phyloP scores from a whole-genome alignment of 495 filamentous ascomycete species.

The Cairneyella variabilis region DNA sequence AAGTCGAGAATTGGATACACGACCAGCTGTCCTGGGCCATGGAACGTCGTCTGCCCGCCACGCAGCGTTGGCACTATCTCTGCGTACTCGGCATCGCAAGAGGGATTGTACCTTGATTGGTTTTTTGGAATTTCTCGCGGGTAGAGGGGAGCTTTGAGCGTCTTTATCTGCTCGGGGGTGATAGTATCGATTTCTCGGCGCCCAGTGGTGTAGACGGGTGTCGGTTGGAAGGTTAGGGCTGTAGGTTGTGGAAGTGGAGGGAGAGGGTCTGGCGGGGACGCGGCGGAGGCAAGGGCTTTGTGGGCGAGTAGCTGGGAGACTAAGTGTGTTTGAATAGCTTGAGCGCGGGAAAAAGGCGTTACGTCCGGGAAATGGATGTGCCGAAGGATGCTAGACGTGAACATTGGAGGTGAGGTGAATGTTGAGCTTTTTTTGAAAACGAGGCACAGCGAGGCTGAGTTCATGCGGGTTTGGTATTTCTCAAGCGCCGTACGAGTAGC shows the following conservation, averaged over 20 bases:
- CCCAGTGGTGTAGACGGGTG: slow-evolving; percentile 86
- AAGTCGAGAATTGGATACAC: slow-evolving; percentile 81
- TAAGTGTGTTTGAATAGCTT: slow-evolving; percentile 37
- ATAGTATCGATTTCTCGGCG: slow-evolving; percentile 70
- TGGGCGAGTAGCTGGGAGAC: slow-evolving; percentile 40
- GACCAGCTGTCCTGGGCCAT: slow-evolving; percentile 89
- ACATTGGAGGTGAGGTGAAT: neutral
- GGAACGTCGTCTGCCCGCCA: slow-evolving; percentile 91
- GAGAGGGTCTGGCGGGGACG: slow-evolving; percentile 19
- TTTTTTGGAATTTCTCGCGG: slow-evolving; percentile 31
- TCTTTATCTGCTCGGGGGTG: slow-evolving; percentile 33
- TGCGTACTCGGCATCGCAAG: slow-evolving; percentile 38
- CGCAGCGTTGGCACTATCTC: slow-evolving; percentile 67
- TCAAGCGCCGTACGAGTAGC: no score
- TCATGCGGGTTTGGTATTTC: no score
- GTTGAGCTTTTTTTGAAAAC: neutral
- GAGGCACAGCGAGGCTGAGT: no score
- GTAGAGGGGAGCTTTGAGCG: slow-evolving; percentile 21
- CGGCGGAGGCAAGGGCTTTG: slow-evolving; percentile 34
- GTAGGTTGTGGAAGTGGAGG: slow-evolving; percentile 52
- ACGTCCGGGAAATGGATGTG: slow-evolving; percentile 67
- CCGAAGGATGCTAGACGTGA: slow-evolving; percentile 41
- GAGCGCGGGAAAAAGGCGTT: slow-evolving; percentile 38
- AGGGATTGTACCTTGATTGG: no score
- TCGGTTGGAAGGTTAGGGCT: slow-evolving; percentile 78